phyloP scores from a whole-genome alignment of 176 grass and related monocot species.

The Cenchrus americanus region DNA sequence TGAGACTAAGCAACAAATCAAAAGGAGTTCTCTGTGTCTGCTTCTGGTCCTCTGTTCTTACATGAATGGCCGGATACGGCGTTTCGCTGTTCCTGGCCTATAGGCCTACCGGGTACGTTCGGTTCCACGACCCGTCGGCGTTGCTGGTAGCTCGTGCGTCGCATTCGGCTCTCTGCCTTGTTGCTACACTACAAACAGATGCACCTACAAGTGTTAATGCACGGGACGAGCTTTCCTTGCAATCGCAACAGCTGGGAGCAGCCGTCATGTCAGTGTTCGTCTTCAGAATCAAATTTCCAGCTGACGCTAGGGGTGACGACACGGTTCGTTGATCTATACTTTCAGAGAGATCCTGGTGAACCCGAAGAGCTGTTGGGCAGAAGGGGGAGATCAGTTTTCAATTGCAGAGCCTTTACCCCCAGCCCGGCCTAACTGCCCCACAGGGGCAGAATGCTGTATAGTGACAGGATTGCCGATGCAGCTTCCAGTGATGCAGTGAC shows the following conservation, averaged over 20 bases:
- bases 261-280: neutral
- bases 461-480: neutral
- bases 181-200: neutral
- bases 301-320: neutral
- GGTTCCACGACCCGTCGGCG: neutral
- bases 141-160: constrained; percentile 32
- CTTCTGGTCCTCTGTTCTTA: neutral
- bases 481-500: neutral
- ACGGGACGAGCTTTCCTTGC: neutral
- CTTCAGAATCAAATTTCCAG: constrained; percentile 10
- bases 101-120: neutral
- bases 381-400: neutral
- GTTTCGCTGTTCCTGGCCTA: neutral
- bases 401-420: neutral
- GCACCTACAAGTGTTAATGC: constrained; percentile 37
- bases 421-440: neutral
- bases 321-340: neutral
- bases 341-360: neutral
- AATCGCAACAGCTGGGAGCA: neutral
- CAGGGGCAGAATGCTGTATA: too few species aligned
- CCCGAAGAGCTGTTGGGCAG: neutral
- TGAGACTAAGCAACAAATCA: neutral
- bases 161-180: constrained; percentile 9
- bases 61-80: neutral
- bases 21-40: neutral